Evolutionary conservation across 192 early-diverging fungal species (phyloP).

Genomic region (Coemansia pectinata): DNA sequence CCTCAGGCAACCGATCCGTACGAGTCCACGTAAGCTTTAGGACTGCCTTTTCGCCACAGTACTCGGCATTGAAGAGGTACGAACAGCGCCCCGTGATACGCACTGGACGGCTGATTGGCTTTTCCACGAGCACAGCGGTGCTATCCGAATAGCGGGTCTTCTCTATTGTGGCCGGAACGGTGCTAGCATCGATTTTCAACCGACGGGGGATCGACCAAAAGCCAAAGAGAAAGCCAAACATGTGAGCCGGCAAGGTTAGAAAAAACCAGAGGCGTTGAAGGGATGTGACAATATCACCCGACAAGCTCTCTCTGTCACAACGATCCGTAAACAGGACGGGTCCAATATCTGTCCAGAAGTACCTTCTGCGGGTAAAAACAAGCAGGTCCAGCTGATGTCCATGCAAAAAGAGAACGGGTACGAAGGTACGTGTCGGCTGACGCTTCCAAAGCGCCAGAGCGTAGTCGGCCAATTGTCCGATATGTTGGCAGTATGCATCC

Average conservation of each 20-base stretch:
- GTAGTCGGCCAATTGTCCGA: conserved; percentile 31
- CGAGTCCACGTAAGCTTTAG: conserved; percentile 19
- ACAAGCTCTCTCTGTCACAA: not conserved
- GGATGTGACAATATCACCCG: not conserved
- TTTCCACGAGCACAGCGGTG: not conserved
- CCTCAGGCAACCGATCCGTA: conserved; percentile 4
- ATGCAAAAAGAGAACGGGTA: conserved; percentile 13
- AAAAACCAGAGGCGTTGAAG: not conserved
- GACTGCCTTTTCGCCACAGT: not conserved
- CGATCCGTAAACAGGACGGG: not conserved
- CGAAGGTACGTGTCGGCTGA: conserved; percentile 14
- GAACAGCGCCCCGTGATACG: not conserved
- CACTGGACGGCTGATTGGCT: not conserved
- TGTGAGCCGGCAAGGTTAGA: not conserved
- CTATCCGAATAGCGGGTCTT: not conserved
- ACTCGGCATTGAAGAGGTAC: not conserved
- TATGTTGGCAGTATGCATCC: not conserved
- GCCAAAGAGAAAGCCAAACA: not conserved
- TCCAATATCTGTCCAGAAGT: not conserved
- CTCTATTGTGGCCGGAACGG: not conserved
- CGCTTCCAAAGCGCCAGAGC: not conserved
- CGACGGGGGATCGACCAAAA: not conserved
- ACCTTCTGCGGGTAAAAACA: conserved; percentile 19
- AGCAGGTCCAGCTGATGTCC: conserved; percentile 7
- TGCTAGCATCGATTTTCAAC: not conserved